Evolutionary conservation across 805 yeast genomes (phyloP).

Genomic region (Wickerhamiella sergipiensis): DNA sequence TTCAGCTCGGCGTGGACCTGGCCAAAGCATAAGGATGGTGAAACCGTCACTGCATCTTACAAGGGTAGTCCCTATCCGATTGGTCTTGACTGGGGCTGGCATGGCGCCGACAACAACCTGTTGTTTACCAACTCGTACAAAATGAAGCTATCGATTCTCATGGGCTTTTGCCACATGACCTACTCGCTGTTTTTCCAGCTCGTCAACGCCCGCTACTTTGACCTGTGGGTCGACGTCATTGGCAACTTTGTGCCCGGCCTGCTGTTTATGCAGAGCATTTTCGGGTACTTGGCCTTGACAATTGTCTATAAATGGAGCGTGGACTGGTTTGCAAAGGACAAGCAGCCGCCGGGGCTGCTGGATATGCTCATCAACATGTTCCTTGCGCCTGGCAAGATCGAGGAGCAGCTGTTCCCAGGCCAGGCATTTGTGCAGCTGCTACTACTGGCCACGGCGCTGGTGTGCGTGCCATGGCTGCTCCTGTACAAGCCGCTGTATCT

Average conservation of each 20-base stretch:
- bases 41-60: constrained; percentile 48
- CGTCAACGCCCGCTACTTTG: constrained; percentile 59
- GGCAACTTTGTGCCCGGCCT: constrained; percentile 93
- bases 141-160: constrained; percentile 87
- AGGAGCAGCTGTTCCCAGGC: constrained; percentile 64
- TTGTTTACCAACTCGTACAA: constrained; percentile 89
- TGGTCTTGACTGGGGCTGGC: constrained; percentile 95
- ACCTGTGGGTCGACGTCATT: constrained; percentile 63
- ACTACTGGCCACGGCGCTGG: constrained; percentile 56
- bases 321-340: constrained; percentile 69
- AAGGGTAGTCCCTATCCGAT: constrained; percentile 54
- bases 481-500: constrained; percentile 70
- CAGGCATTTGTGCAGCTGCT: constrained; percentile 66
- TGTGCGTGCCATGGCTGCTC: constrained; percentile 89
- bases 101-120: constrained; percentile 84
- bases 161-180: constrained; percentile 93
- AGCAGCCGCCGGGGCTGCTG: constrained; percentile 83
- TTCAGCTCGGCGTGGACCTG: constrained; percentile 86
- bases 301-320: constrained; percentile 89
- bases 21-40: constrained; percentile 57
- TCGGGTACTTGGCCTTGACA: constrained; percentile 77
- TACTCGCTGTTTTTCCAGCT: constrained; percentile 74
- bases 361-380: constrained; percentile 96
- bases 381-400: constrained; percentile 77
- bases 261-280: constrained; percentile 89